phyloP scores from a whole-genome alignment of 768 basidiomycete species.

The Psilocybe sp. region DNA sequence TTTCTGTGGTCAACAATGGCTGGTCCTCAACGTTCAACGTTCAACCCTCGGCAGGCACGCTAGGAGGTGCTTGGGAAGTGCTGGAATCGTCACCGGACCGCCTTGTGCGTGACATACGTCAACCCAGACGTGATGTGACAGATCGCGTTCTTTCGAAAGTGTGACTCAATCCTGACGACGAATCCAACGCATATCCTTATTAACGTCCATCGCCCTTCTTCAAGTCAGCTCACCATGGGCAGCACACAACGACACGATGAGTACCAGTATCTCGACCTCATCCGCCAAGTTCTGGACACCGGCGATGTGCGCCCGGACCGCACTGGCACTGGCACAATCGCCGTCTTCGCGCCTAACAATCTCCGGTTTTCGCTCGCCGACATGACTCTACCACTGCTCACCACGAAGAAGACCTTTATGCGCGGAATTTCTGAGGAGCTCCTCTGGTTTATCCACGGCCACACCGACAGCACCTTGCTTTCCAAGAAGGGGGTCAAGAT shows the following conservation, averaged over 20 bases:
- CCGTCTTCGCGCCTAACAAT: conserved; percentile 87
- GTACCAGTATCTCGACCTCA: conserved; percentile 83
- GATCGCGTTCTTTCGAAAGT: not conserved
- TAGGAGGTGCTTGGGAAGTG: too few species aligned
- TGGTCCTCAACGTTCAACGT: too few species aligned
- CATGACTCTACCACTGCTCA: conserved; percentile 80
- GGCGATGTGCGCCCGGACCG: conserved; percentile 86
- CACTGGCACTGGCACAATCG: conserved; percentile 91
- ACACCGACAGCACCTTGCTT: conserved; percentile 76
- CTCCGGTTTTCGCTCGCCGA: conserved; percentile 85
- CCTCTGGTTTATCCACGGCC: conserved; percentile 88
- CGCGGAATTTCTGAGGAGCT: conserved; percentile 92
- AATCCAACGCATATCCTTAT: conserved; percentile 8
- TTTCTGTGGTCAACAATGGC: too few species aligned
- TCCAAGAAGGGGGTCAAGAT: conserved; percentile 86
- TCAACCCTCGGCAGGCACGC: too few species aligned
- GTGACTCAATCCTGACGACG: conserved; percentile 1
- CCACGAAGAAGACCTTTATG: conserved; percentile 92
- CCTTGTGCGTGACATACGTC: too few species aligned
- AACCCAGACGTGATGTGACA: conserved; percentile 2
- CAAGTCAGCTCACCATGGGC: not conserved
- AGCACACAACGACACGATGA: conserved; percentile 63
- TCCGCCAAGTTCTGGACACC: conserved; percentile 66
- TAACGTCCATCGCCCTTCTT: not conserved
- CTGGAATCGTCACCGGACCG: too few species aligned